Base-by-base conservation (phyloP, 2,329 filamentous ascomycete genomes). In the Orbilia blumenaviensis region DNA sequence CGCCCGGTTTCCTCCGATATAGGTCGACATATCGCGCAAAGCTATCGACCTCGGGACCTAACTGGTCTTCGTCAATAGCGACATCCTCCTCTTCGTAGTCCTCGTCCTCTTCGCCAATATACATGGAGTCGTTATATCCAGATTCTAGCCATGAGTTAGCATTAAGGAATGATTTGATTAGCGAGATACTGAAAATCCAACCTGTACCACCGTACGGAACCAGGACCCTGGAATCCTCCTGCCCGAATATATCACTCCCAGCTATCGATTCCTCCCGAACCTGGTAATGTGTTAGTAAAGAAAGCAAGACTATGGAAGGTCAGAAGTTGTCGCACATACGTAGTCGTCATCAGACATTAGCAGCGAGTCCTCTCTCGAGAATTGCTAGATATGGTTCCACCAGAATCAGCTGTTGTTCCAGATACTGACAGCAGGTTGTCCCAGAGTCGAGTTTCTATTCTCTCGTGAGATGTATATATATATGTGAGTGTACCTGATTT, bases 41-140 rank as follows among this genome's bases (percentile, higher is more conserved):
- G 32, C 68, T 77, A 14, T 74, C 68, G 16, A 73, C 75, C 34
- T 78, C 77, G 10, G 78, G 79, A 21, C 80, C 80, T 27, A 83
- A 81, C 14, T 86, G 85, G 42, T 81, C 82, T 42, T 87, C 87
- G 77, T 89, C 88, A 6, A 86, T 79, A 58, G 89, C 88, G 84
- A 89, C 87, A 48, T 81, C 48, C 38, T 83, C 81, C 52, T 81
- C 78, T 62, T 78, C 81, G 73, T 79, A 79, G 77, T 73, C 71
- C 23, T 54, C 21, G 46, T 48, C 78, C 62, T 80, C 80, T 60
- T 79, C 81, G 78, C 2, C 73, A 76, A 48, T 67, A 78, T 75
- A 82, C 80, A 83, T 63, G 29, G 58, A 78, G 27, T 74, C 69
- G 52, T 78, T 78, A 48, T 79, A 76, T 73, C 79, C 34, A 77